A percentile compares a stretch with the other conserved stretches of the same genome.
Conservation (phyloP, 441 rosid species). For the Adansonia rubrostipa region DNA sequence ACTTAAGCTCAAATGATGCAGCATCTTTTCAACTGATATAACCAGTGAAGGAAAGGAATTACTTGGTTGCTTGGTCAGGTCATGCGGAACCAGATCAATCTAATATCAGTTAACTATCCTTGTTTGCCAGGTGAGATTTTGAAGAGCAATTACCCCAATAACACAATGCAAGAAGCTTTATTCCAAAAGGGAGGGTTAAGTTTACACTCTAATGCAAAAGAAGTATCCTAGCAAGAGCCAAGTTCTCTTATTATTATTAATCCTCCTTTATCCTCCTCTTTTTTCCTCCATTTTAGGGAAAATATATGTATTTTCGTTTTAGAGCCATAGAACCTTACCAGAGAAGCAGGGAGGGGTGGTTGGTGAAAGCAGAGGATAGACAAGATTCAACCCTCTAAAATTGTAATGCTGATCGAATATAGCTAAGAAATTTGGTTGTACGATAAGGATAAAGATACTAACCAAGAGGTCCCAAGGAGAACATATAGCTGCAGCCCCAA, state of each 20-base stretch:
- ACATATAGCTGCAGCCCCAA: constrained; percentile 81
- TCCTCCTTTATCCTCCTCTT: background rate
- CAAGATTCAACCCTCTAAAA: background rate
- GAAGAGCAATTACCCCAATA: background rate
- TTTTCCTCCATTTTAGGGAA: background rate
- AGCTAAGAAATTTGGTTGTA: constrained; percentile 1
- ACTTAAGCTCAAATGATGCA: constrained; percentile 12
- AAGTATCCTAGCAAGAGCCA: constrained; percentile 2
- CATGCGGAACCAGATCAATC: background rate
- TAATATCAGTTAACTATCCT: background rate
- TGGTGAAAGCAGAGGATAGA: background rate
- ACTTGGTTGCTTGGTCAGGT: constrained; percentile 9
- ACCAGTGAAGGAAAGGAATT: background rate
- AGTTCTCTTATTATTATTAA: background rate
- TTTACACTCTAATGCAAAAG: background rate
- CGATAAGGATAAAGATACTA: constrained; percentile 28
- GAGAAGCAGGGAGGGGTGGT: background rate
- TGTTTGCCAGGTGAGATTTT: background rate
- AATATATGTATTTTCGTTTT: background rate
- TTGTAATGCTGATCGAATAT: constrained; percentile 13
- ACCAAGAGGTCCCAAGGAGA: constrained; percentile 96
- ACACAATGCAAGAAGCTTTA: background rate
- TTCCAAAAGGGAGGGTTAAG: background rate
- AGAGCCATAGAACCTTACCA: background rate
- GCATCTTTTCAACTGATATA: constrained; percentile 1